These are phyloP conservation scores for Gorgonomyces haynaldii DNA, from an alignment of 192 early-diverging fungal species.

Conservation along the genomic window DNA sequence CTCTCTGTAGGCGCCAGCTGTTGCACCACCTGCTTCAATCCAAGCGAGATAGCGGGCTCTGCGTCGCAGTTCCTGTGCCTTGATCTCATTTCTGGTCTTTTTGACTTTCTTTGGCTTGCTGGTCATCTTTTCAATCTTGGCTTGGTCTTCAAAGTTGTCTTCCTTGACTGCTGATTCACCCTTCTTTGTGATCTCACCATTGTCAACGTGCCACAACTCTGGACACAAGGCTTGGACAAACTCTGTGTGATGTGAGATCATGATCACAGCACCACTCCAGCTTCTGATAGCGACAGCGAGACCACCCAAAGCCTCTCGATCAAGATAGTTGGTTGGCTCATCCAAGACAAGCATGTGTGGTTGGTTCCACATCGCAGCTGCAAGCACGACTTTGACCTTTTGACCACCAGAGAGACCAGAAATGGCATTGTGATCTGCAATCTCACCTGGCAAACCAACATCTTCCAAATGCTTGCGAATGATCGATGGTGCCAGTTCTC, in stretches of 20 bases:
- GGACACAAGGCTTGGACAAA: conserved; percentile 60
- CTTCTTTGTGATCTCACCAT: conserved; percentile 28
- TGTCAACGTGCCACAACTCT: conserved; percentile 63
- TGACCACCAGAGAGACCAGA: conserved; percentile 60
- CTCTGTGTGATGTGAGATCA: conserved; percentile 72
- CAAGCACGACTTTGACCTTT: conserved; percentile 64
- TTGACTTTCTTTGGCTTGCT: conserved; percentile 35
- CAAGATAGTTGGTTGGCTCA: conserved; percentile 71
- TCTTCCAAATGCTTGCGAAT: conserved; percentile 66
- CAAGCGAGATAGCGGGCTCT: conserved; percentile 11
- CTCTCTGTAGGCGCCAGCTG: neutral
- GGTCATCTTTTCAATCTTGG: conserved; percentile 33
- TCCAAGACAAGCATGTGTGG: conserved; percentile 83
- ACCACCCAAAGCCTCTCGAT: conserved; percentile 50
- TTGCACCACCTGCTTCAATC: neutral
- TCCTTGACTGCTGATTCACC: conserved; percentile 22
- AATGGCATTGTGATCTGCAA: conserved; percentile 60
- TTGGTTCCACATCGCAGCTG: conserved; percentile 55
- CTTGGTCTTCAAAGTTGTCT: conserved; percentile 28
- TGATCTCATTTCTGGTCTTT: conserved; percentile 37
- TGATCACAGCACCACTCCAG: conserved; percentile 66
- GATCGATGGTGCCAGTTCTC: conserved; percentile 49
- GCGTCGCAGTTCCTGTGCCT: conserved; percentile 29
- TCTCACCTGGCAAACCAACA: conserved; percentile 64
- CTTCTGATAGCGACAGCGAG: conserved; percentile 59